Evolutionary conservation across 768 basidiomycete species (phyloP).

Genomic region (Tricholoma flavovirens): DNA sequence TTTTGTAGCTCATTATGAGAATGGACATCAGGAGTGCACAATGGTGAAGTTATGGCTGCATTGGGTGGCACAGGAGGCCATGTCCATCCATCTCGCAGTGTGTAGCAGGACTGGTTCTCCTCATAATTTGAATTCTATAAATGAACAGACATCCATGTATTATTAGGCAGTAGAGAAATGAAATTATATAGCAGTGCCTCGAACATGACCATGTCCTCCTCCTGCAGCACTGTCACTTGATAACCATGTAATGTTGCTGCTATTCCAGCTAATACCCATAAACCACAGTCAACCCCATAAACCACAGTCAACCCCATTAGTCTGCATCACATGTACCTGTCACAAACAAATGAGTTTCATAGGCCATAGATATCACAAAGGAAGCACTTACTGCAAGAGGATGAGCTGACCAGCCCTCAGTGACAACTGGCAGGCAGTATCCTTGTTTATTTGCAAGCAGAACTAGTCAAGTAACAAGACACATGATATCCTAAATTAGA

Average conservation of each 20-base stretch:
- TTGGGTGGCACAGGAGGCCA: neutral
- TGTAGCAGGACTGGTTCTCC: neutral
- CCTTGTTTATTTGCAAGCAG: constrained; percentile 1
- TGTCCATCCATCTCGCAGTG: neutral
- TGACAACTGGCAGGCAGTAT: constrained; percentile 1
- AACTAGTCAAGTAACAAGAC: neutral
- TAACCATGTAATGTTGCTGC: neutral
- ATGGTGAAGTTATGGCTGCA: neutral
- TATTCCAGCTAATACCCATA: constrained; percentile 1
- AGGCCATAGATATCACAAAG: neutral
- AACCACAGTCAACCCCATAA: constrained; percentile 1
- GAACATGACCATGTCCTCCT: neutral
- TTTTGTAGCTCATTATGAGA: neutral
- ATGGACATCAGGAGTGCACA: neutral
- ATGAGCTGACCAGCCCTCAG: constrained; percentile 1
- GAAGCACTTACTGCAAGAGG: constrained; percentile 1
- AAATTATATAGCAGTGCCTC: neutral
- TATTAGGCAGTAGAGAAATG: neutral
- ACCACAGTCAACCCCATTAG: constrained; percentile 1
- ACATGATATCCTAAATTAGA: neutral
- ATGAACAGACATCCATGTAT: neutral
- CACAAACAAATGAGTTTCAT: neutral
- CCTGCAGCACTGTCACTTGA: neutral
- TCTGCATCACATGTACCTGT: neutral
- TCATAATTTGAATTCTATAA: neutral